These are phyloP conservation scores for Gossypium bickii DNA, from an alignment of 345 rosid species.

Conservation along the genomic window DNA sequence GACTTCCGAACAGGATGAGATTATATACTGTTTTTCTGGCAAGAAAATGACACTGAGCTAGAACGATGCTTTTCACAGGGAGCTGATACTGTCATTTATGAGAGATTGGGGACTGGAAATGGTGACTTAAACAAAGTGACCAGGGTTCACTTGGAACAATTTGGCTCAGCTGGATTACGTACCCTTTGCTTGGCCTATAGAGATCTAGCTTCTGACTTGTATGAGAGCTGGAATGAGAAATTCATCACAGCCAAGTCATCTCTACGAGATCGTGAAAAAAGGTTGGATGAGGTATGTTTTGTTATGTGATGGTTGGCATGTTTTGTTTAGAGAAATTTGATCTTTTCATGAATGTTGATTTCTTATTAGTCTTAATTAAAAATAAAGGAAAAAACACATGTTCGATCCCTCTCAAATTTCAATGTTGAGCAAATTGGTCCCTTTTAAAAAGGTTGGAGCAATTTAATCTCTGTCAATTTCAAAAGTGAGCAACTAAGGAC, in stretches of 20 bases:
- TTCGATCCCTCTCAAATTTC: background rate
- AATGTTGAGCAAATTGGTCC: background rate
- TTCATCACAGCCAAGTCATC: conserved; percentile 96
- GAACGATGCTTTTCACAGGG: conserved; percentile 57
- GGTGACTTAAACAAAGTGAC: conserved; percentile 67
- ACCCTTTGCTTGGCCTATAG: conserved; percentile 95
- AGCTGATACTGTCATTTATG: conserved; percentile 93
- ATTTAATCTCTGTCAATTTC: no score
- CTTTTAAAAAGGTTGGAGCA: no score
- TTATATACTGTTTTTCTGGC: conserved; percentile 14
- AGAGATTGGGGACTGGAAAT: conserved; percentile 74
- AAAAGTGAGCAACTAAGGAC: no score
- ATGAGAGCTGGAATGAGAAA: conserved; percentile 95
- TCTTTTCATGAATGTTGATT: background rate
- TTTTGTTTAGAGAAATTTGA: conserved; percentile 5
- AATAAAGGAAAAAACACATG: background rate
- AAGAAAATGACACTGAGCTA: conserved; percentile 31
- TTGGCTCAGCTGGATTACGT: conserved; percentile 95
- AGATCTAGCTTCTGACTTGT: conserved; percentile 66
- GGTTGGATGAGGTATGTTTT: conserved; percentile 80
- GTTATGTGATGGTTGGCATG: background rate
- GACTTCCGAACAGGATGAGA: conserved; percentile 13
- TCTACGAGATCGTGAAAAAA: conserved; percentile 91
- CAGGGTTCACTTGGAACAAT: conserved; percentile 85
- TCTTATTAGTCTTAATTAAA: background rate